These are phyloP conservation scores for Linderina pennispora DNA, from an alignment of 192 early-diverging fungal species.

Conservation along the genomic window DNA sequence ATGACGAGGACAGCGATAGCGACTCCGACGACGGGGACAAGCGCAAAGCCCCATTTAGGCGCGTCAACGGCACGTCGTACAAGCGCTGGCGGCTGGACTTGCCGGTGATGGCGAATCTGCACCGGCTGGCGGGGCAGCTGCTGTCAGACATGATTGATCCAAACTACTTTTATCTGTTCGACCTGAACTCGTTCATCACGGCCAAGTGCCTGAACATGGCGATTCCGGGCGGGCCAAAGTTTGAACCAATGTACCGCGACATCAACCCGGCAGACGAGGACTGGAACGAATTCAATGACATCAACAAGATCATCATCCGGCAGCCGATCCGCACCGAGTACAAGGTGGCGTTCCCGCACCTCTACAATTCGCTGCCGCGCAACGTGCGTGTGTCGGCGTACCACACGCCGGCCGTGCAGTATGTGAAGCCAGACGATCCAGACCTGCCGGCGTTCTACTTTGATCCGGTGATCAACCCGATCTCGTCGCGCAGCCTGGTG, in stretches of 20 bases:
- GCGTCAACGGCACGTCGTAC: conserved; percentile 85
- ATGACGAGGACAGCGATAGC: conserved; percentile 11
- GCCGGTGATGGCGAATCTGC: conserved; percentile 91
- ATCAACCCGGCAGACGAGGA: conserved; percentile 95
- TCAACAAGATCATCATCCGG: conserved; percentile 99
- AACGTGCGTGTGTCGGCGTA: conserved; percentile 90
- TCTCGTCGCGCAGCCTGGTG: conserved; percentile 49
- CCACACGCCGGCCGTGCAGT: conserved; percentile 87
- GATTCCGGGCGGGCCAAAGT: conserved; percentile 96
- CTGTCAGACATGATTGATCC: conserved; percentile 91
- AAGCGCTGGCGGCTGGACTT: conserved; percentile 85
- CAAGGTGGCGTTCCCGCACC: conserved; percentile 96
- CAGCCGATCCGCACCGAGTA: conserved; percentile 98
- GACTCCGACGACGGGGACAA: conserved; percentile 26
- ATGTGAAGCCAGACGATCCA: conserved; percentile 84
- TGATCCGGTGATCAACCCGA: conserved; percentile 97
- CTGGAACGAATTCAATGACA: conserved; percentile 99
- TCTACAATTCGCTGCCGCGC: conserved; percentile 96
- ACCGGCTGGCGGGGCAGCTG: conserved; percentile 86
- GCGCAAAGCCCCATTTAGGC: conserved; percentile 49
- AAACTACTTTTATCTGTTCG: conserved; percentile 99
- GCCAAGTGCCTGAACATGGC: conserved; percentile 98
- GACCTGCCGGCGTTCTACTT: conserved; percentile 98
- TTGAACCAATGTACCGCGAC: conserved; percentile 96
- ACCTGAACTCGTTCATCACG: conserved; percentile 91